These are phyloP conservation scores for Scedosporium apiospermum DNA, from an alignment of 2,329 filamentous ascomycete species.

Conservation along the genomic window DNA sequence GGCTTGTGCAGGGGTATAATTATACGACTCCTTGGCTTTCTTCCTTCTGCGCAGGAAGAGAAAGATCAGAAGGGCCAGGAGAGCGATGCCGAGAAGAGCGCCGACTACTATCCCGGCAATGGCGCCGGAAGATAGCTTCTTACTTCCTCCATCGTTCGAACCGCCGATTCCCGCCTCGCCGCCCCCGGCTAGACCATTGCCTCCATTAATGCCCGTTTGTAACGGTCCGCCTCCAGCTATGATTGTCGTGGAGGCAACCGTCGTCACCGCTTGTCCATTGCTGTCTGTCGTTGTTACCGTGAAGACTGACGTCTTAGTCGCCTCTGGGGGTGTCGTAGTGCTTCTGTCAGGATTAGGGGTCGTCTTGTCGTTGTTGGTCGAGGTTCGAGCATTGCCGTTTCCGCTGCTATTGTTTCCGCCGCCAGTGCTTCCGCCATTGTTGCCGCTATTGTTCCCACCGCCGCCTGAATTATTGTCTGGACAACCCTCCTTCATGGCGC, in stretches of 20 bases:
- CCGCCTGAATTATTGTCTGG: constrained; percentile 11
- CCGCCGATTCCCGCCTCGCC: background rate
- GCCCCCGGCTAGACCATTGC: background rate
- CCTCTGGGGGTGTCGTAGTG: background rate
- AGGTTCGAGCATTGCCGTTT: background rate
- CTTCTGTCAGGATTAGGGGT: background rate
- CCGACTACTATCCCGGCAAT: constrained; percentile 24
- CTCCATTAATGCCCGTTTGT: constrained; percentile 7
- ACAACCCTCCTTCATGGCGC: constrained; percentile 20
- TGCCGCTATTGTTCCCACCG: background rate
- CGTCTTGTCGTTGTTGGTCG: background rate
- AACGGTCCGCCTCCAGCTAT: constrained; percentile 14
- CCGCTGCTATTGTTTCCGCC: background rate
- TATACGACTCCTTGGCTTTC: background rate
- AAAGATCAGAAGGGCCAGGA: constrained; percentile 15
- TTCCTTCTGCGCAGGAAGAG: constrained; percentile 11
- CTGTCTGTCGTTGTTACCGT: constrained; percentile 12
- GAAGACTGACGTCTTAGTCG: constrained; percentile 14
- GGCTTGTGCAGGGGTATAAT: background rate
- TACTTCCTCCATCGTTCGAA: background rate
- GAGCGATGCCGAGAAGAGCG: constrained; percentile 16
- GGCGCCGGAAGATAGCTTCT: constrained; percentile 17
- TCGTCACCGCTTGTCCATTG: background rate
- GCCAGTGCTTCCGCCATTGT: background rate
- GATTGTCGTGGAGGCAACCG: constrained; percentile 23